Conservation (phyloP, 768 basidiomycete genomes). For the Termitomyces sp. region DNA sequence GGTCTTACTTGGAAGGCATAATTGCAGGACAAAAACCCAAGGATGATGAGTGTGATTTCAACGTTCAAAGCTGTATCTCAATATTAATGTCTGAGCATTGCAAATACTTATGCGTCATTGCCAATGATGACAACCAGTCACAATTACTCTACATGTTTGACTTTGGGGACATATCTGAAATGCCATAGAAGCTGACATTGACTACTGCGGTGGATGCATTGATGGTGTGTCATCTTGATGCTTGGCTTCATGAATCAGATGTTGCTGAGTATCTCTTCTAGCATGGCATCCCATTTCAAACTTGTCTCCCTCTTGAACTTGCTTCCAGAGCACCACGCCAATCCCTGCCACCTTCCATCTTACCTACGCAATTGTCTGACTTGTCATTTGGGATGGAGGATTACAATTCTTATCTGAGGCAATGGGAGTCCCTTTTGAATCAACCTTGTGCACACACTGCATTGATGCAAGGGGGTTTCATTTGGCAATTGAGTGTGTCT, state of each 20-base stretch:
- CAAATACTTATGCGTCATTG: no score
- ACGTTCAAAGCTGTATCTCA: no score
- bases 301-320: not conserved
- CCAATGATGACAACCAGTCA: no score
- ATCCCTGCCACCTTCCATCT: not conserved
- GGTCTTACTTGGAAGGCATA: no score
- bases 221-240: not conserved
- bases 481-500: not conserved
- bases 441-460: not conserved
- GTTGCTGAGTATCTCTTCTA: not conserved
- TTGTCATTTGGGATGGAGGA: not conserved
- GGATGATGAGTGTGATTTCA: no score
- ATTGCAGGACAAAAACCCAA: no score
- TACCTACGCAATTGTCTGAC: not conserved
- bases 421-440: not conserved
- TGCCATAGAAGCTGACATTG: not conserved
- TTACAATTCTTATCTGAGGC: not conserved
- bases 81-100: no score
- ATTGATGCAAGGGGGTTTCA: not conserved
- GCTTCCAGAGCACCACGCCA: not conserved
- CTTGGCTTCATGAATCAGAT: not conserved
- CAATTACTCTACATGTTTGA: no score
- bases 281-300: not conserved
- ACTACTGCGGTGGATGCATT: not conserved
- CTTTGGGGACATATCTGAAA: not conserved